phyloP scores from a whole-genome alignment of 2,329 filamentous ascomycete genomes.

The Sphaerulina populicola region DNA sequence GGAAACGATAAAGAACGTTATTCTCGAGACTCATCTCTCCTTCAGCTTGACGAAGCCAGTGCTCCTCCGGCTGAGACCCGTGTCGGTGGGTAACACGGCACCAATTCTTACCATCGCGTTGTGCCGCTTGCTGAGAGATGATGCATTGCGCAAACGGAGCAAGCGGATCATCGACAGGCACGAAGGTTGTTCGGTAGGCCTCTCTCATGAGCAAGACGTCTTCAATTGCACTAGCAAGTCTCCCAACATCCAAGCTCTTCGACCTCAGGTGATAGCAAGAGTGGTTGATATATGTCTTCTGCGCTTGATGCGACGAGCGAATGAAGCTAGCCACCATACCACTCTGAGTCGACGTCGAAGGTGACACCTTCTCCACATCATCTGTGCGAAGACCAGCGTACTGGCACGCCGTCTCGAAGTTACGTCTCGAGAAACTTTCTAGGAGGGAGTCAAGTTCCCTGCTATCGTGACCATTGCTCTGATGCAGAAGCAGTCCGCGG shows the following conservation, averaged over 20 bases:
- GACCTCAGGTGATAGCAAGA: not conserved
- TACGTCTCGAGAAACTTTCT: not conserved
- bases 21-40: conserved; percentile 4
- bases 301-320: not conserved
- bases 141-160: conserved; percentile 14
- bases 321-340: not conserved
- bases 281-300: not conserved
- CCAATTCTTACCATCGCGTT: not conserved
- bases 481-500: not conserved
- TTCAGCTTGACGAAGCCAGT: conserved; percentile 4
- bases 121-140: not conserved
- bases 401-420: not conserved
- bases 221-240: not conserved
- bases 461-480: not conserved
- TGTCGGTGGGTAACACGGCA: not conserved
- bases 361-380: not conserved
- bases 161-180: conserved; percentile 8
- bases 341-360: not conserved
- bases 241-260: not conserved
- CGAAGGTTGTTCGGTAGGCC: conserved; percentile 2
- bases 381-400: not conserved
- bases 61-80: not conserved
- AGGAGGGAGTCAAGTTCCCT: not conserved
- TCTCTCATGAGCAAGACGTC: not conserved
- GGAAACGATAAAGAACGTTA: conserved; percentile 1